Evolutionary conservation across 208 protist species (phyloP).

Genomic region (Naegleria gruberi): DNA sequence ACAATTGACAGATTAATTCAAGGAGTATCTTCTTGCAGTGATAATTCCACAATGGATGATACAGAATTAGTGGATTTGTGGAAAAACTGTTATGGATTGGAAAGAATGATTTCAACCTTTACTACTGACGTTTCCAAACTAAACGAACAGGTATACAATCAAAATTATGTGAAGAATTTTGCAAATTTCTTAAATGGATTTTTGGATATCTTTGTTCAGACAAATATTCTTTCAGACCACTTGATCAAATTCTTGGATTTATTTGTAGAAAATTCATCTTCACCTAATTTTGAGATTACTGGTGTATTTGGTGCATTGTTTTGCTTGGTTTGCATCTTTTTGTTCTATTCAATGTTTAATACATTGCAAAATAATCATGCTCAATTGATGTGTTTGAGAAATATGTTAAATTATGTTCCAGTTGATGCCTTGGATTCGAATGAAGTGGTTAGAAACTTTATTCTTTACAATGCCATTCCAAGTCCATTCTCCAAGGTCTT

Average conservation of each 20-base stretch:
- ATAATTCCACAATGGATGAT: neutral
- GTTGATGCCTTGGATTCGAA: neutral
- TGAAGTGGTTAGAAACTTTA: neutral
- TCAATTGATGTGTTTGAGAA: neutral
- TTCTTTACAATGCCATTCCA: neutral
- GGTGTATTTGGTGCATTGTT: neutral
- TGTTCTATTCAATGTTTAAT: neutral
- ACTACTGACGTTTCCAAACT: neutral
- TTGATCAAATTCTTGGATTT: neutral
- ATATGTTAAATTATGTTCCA: neutral
- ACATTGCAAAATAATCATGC: neutral
- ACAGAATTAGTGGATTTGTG: neutral
- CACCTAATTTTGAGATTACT: neutral
- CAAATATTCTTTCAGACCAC: neutral
- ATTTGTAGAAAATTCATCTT: neutral
- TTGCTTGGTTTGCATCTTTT: neutral
- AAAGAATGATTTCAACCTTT: neutral
- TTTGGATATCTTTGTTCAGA: neutral
- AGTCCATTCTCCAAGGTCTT: neutral
- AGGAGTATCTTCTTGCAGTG: neutral
- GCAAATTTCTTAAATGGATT: neutral
- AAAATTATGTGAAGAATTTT: neutral
- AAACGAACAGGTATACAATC: neutral
- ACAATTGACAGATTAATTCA: neutral
- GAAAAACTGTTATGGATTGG: neutral